Conservation (phyloP, 768 basidiomycete species). For the Lentinula lateritia region DNA sequence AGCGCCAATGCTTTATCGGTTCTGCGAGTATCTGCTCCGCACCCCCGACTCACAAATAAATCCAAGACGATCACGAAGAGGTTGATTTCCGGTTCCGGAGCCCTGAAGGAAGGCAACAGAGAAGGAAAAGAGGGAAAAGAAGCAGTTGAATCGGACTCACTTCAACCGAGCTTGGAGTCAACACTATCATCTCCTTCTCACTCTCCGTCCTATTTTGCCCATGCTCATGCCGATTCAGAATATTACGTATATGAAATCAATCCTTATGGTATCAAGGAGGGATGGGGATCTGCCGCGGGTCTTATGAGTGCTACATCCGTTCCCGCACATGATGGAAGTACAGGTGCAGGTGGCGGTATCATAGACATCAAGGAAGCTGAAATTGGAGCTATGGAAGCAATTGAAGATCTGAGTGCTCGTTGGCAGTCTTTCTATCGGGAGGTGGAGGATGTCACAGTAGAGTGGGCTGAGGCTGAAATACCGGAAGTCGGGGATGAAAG, state of each 20-base stretch:
- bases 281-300: background rate
- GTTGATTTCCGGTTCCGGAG: background rate
- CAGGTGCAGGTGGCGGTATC: conserved; percentile 20
- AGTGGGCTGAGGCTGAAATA: conserved; percentile 49
- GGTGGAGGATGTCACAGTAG: conserved; percentile 37
- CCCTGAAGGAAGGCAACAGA: background rate
- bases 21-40: background rate
- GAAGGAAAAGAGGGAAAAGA: background rate
- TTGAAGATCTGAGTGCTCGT: conserved; percentile 26
- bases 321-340: conserved; percentile 6
- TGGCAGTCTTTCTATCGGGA: conserved; percentile 68
- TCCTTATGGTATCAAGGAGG: conserved; percentile 14
- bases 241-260: conserved; percentile 2
- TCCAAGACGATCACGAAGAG: background rate
- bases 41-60: background rate
- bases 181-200: background rate
- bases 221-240: background rate
- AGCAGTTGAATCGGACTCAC: background rate
- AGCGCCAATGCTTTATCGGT: background rate
- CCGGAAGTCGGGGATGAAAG: conserved; percentile 23
- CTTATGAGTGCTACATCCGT: background rate
- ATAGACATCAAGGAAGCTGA: conserved; percentile 38
- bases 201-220: background rate
- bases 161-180: background rate
- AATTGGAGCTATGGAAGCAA: conserved; percentile 46